Percentiles rank a stretch among this genome's conserved stretches.
Evolutionary conservation across 495 filamentous ascomycete species (phyloP).

Genomic region (Hypomontagnella monticulosa): DNA sequence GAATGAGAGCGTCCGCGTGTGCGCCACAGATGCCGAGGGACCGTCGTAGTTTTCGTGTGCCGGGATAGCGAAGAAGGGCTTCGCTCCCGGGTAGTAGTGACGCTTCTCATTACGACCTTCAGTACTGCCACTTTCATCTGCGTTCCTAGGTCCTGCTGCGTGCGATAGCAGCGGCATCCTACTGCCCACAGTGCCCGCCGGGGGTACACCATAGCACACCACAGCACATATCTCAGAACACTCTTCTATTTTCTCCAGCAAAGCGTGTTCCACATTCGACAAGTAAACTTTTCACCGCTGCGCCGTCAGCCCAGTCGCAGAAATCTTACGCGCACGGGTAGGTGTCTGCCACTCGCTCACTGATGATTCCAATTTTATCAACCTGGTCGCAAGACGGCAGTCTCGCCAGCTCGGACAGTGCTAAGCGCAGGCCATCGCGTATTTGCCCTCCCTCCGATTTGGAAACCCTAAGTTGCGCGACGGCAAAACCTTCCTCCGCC

Average conservation of each 20-base stretch:
- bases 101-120: constrained; percentile 4
- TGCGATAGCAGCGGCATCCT: constrained; percentile 37
- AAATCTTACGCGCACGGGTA: neutral
- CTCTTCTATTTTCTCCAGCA: constrained; percentile 25
- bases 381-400: constrained; percentile 42
- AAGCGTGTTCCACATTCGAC: neutral
- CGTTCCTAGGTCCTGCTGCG: constrained; percentile 6
- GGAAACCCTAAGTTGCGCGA: constrained; percentile 50
- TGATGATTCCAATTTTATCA: constrained; percentile 48
- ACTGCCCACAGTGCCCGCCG: neutral
- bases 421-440: constrained; percentile 26
- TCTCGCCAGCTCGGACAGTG: constrained; percentile 37
- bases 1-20: constrained; percentile 62
- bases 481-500: constrained; percentile 68
- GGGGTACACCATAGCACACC: constrained; percentile 44
- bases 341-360: constrained; percentile 36
- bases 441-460: constrained; percentile 12
- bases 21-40: constrained; percentile 53
- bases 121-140: neutral
- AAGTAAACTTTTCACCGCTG: constrained; percentile 22
- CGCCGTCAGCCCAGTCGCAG: neutral
- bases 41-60: constrained; percentile 50
- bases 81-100: constrained; percentile 47
- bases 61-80: constrained; percentile 54
- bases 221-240: constrained; percentile 44